Conservation (phyloP, 768 basidiomycete genomes). For the Macrolepiota dolichaula region DNA sequence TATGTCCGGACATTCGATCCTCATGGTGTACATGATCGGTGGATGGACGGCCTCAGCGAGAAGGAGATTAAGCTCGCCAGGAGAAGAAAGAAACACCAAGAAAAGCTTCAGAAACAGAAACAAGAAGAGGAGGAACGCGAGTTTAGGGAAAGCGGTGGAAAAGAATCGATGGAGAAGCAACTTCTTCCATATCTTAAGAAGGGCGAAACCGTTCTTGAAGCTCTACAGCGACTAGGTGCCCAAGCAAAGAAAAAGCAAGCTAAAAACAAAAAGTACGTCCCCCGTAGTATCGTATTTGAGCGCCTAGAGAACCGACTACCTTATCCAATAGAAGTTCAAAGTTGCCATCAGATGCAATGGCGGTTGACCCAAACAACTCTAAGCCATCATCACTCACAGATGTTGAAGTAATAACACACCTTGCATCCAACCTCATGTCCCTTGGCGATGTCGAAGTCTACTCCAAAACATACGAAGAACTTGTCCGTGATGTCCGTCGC, state of each 20-base stretch:
- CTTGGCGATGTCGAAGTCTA: slow-evolving; percentile 86
- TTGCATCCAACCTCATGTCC: slow-evolving; percentile 85
- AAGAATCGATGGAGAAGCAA: slow-evolving; percentile 57
- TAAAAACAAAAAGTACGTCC: slow-evolving; percentile 26
- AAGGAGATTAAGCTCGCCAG: slow-evolving; percentile 81
- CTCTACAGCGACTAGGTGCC: slow-evolving; percentile 79
- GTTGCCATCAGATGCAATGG: slow-evolving; percentile 33
- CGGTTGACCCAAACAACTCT: slow-evolving; percentile 33
- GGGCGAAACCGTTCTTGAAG: slow-evolving; percentile 89
- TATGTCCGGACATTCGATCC: slow-evolving; percentile 87
- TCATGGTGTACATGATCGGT: slow-evolving; percentile 88
- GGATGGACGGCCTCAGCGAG: slow-evolving; percentile 92
- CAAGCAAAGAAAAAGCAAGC: slow-evolving; percentile 54
- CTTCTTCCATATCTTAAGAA: slow-evolving; percentile 76
- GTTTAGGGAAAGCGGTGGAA: slow-evolving; percentile 63
- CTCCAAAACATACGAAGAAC: slow-evolving; percentile 80
- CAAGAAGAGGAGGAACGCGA: slow-evolving; percentile 74
- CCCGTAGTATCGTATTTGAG: not conserved
- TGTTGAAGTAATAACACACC: slow-evolving; percentile 79
- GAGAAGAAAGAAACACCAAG: slow-evolving; percentile 69
- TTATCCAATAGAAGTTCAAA: slow-evolving; percentile 23
- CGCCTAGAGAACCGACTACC: slow-evolving; percentile 14
- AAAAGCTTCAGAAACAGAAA: slow-evolving; percentile 67
- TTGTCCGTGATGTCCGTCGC: slow-evolving; percentile 71
- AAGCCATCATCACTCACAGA: slow-evolving; percentile 33